Evolutionary conservation across 345 rosid genomes (phyloP).

Genomic region (Moringa oleifera): DNA sequence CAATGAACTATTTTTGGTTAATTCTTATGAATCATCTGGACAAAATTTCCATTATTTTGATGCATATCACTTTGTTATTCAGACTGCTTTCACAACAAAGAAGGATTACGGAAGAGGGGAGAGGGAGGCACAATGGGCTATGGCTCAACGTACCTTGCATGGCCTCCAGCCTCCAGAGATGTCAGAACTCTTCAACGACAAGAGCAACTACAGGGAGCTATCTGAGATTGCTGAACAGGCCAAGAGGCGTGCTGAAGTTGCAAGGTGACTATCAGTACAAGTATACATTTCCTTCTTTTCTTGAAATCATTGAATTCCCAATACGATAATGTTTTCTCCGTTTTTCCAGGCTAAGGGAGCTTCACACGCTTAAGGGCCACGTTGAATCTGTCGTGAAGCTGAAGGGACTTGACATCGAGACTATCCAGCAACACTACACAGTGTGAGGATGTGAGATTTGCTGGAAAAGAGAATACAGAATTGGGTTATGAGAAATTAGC

Average conservation of each 20-base stretch:
- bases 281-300: background rate
- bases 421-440: conserved; percentile 88
- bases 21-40: background rate
- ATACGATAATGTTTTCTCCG: background rate
- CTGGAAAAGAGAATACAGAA: background rate
- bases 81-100: conserved; percentile 95
- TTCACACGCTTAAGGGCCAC: conserved; percentile 86
- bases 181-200: conserved; percentile 44
- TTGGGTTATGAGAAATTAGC: background rate
- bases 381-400: conserved; percentile 93
- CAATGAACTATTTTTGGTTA: no score
- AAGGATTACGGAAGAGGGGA: conserved; percentile 79
- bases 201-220: conserved; percentile 58
- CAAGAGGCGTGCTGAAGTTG: conserved; percentile 85
- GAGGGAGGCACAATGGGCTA: conserved; percentile 90
- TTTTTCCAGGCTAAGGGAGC: conserved; percentile 67
- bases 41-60: background rate
- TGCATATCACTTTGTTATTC: conserved; percentile 6
- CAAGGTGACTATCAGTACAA: conserved; percentile 37
- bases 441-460: conserved; percentile 33
- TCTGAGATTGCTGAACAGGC: conserved; percentile 93
- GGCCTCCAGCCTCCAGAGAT: conserved; percentile 59
- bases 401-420: conserved; percentile 84
- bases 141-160: conserved; percentile 78
- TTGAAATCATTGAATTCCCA: background rate